Evolutionary conservation across 768 basidiomycete species (phyloP).

Genomic region (Russula foetens): DNA sequence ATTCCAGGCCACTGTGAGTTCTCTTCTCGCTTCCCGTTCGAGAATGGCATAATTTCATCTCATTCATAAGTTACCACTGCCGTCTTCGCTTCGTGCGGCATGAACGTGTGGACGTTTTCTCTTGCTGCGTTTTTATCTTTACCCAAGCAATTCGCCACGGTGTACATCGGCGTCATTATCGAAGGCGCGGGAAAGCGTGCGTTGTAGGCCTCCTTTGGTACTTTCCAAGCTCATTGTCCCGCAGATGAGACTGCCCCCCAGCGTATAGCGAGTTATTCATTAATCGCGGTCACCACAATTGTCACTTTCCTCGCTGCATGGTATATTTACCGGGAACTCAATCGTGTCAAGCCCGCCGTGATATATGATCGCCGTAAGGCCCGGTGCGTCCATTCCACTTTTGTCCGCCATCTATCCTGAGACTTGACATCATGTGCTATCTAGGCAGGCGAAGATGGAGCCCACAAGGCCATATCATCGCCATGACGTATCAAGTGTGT

Average conservation of each 20-base stretch:
- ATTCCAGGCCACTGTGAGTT: constrained; percentile 80
- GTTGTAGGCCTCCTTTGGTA: neutral
- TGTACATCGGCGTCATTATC: constrained; percentile 82
- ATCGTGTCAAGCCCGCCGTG: constrained; percentile 54
- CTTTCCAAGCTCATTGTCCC: constrained; percentile 11
- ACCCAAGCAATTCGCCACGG: constrained; percentile 88
- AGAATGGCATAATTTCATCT: neutral
- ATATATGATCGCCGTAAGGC: constrained; percentile 66
- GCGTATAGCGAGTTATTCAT: constrained; percentile 54
- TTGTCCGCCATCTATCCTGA: neutral
- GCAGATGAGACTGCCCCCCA: constrained; percentile 38
- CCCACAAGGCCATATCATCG: constrained; percentile 14
- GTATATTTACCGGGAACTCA: constrained; percentile 74
- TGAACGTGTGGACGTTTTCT: constrained; percentile 69
- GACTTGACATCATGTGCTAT: neutral
- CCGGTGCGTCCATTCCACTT: constrained; percentile 34
- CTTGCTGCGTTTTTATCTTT: constrained; percentile 75
- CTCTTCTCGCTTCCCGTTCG: neutral
- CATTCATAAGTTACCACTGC: constrained; percentile 65
- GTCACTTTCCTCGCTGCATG: constrained; percentile 75
- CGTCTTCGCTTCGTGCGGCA: constrained; percentile 84
- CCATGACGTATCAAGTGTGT: constrained; percentile 16
- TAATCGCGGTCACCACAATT: constrained; percentile 57
- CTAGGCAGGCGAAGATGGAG: constrained; percentile 47
- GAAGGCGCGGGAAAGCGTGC: constrained; percentile 26